A percentile compares a stretch with the other conserved stretches of the same genome.
phyloP scores from a whole-genome alignment of 2,329 filamentous ascomycete genomes.

The Botrytis elliptica region DNA sequence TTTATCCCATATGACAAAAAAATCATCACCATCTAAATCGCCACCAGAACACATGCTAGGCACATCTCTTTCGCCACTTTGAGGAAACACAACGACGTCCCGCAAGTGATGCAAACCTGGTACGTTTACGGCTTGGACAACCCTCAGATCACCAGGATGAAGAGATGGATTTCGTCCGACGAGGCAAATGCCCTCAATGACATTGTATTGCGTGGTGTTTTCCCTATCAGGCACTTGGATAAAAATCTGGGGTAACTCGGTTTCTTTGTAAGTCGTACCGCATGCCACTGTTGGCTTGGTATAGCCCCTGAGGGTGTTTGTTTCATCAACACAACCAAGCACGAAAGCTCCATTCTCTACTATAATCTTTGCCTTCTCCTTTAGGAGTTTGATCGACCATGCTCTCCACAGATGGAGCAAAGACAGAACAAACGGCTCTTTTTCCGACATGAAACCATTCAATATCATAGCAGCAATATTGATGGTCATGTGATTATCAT shows the following conservation, averaged over 20 bases:
- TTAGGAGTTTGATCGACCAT: constrained; percentile 86
- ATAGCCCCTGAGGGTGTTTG: constrained; percentile 70
- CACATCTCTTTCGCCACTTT: constrained; percentile 77
- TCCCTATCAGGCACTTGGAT: constrained; percentile 69
- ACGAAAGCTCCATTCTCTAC: constrained; percentile 84
- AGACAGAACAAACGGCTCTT: constrained; percentile 80
- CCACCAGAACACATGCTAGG: constrained; percentile 95
- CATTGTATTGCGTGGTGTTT: constrained; percentile 52
- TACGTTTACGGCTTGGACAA: constrained; percentile 79
- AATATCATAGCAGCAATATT: constrained; percentile 72
- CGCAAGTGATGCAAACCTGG: constrained; percentile 71
- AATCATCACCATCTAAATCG: constrained; percentile 94
- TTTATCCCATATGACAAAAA: constrained; percentile 87
- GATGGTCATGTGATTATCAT: constrained; percentile 80
- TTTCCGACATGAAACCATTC: constrained; percentile 71
- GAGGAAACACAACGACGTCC: constrained; percentile 85
- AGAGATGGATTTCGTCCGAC: constrained; percentile 91
- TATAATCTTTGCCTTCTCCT: constrained; percentile 85
- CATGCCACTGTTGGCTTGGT: constrained; percentile 45
- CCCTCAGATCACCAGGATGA: constrained; percentile 86
- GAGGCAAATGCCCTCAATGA: constrained; percentile 76
- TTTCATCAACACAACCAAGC: constrained; percentile 87
- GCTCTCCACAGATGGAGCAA: constrained; percentile 80
- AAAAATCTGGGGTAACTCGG: constrained; percentile 79
- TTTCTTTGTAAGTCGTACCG: constrained; percentile 42